Base-by-base conservation (phyloP, 306 rosid species). In the Dicorynia guianensis region DNA sequence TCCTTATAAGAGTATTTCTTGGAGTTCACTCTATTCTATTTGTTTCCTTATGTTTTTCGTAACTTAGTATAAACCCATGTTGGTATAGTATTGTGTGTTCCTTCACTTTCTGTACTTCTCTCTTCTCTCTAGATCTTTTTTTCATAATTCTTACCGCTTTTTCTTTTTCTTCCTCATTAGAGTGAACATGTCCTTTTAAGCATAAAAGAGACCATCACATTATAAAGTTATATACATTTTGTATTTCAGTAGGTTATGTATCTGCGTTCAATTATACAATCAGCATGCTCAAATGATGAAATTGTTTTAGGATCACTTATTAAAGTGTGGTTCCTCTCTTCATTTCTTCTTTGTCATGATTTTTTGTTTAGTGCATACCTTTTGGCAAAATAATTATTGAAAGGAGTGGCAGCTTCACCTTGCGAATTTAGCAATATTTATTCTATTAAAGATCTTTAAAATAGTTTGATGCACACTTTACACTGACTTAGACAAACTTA, bases 161-260 rank as follows among this genome's bases (percentile, higher is more conserved):
- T 59, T 61, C 61, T 20, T 55, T 15, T 52, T 64, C 12, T 54
- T 64, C 15, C 49, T 5, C 63, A 18, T 55, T 15, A 76, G 34
- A 76, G 62, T 57, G 61, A 44, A 17, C 54, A 18, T 48, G 53
- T 15, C 72, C 12, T 50, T 35, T 63, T n/a, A 13, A 15, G 50
- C 46, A 7, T 36, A 8, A 19, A 8, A 20, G 6, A 55, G 13
- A 9, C 19, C 36, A 15, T 15, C 30, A 55, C 66, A 33, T 25
- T 18, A 34, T 18, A 18, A 36, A 30, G 36, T 55, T 57, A 57
- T 34, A 59, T 58, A 36, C 71, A 67, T 36, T 35, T 17, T 67
- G 46, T 58, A 14, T 36, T 48, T 5, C n/a, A n/a, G n/a, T 7
- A 2, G 61, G 48, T 57, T 17, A 33, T 46, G 17, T 55, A 66